Percentiles rank a stretch among this genome's conserved stretches.
These are phyloP conservation scores for Sugiyamaella qingdaonensis DNA, from an alignment of 805 yeast genomes.

Conservation along the genomic window DNA sequence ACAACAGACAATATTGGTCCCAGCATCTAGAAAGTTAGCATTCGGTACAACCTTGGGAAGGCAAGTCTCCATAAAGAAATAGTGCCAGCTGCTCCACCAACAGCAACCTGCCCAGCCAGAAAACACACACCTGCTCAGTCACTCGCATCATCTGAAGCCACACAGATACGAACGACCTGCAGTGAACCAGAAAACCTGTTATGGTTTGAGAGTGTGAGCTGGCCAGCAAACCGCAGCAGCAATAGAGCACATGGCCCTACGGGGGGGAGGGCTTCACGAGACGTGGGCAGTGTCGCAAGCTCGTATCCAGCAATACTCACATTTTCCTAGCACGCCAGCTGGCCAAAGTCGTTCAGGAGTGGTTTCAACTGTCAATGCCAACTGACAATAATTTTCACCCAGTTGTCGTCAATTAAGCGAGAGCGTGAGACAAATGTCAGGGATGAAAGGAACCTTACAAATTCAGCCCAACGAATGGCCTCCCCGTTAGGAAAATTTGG, in stretches of 20 bases:
- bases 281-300: neutral
- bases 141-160: too few species aligned
- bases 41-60: neutral
- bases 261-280: neutral
- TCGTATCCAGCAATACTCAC: neutral
- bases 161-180: too few species aligned
- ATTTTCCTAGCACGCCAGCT: constrained; percentile 1
- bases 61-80: neutral
- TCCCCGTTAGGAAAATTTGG: constrained; percentile 2
- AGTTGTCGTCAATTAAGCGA: constrained; percentile 1
- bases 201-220: too few species aligned
- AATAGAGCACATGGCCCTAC: too few species aligned
- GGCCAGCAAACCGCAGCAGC: too few species aligned
- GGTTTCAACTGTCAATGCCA: too few species aligned
- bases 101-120: too few species aligned
- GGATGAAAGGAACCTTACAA: neutral
- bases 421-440: constrained; percentile 1
- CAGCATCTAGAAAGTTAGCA: constrained; percentile 2
- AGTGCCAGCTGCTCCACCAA: neutral
- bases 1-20: constrained; percentile 3
- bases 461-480: neutral
- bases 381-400: neutral
- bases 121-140: too few species aligned
- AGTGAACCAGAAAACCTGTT: too few species aligned
- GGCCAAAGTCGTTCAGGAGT: neutral